phyloP scores from a whole-genome alignment of 2,329 filamentous ascomycete species.

The Sporothrix inflata region DNA sequence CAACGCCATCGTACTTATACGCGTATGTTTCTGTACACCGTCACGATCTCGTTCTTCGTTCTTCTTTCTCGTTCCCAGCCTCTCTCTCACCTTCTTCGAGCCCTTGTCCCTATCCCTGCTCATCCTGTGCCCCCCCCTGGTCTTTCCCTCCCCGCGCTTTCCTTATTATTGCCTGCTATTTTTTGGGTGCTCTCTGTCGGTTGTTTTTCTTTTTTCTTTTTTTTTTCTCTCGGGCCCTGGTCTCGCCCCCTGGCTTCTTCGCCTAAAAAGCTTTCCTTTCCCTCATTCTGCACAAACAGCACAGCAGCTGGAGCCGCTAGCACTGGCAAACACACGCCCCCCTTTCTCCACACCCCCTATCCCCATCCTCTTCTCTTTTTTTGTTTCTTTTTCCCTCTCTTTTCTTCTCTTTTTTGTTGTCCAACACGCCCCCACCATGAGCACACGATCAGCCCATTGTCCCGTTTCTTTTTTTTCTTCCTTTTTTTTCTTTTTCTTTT shows the following conservation, averaged over 20 bases:
- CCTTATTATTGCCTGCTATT: neutral
- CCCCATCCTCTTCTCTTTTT: neutral
- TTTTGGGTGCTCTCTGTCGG: neutral
- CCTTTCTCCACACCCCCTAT: neutral
- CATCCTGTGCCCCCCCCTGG: neutral
- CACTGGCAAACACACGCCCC: neutral
- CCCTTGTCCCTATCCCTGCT: slow-evolving; percentile 22
- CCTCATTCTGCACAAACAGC: neutral
- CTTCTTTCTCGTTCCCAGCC: neutral
- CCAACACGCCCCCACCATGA: slow-evolving; percentile 16
- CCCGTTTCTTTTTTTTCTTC: neutral
- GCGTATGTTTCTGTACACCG: neutral
- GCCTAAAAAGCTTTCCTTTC: neutral
- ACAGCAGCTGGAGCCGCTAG: neutral
- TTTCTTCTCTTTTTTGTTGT: slow-evolving; percentile 17
- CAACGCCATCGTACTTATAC: too few relatives aligned
- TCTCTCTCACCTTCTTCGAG: neutral
- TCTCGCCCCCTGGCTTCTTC: too few relatives aligned
- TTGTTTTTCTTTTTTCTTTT: neutral
- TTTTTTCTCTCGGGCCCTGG: neutral
- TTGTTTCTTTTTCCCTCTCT: neutral
- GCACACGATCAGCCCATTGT: slow-evolving; percentile 29
- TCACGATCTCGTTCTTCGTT: neutral
- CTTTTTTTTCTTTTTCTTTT: slow-evolving; percentile 15
- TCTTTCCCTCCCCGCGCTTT: slow-evolving; percentile 18